Evolutionary conservation across 345 rosid species (phyloP).

Genomic region (Bruguiera sexangula): DNA sequence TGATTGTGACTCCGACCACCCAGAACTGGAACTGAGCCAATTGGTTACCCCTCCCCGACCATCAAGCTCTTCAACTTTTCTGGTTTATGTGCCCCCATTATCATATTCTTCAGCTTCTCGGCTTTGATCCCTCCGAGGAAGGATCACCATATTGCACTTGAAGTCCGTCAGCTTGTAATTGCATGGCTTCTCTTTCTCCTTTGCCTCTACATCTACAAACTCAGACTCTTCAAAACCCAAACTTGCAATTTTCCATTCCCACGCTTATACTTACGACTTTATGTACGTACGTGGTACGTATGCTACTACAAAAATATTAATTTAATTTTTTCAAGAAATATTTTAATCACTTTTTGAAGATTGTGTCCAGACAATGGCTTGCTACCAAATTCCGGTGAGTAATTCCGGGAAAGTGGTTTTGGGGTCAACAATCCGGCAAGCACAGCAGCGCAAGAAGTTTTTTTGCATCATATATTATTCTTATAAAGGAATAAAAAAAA

Average conservation of each 20-base stretch:
- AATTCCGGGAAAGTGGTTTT: too few species aligned
- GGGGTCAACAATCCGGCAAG: too few species aligned
- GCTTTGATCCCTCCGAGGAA: not conserved
- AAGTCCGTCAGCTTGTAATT: not conserved
- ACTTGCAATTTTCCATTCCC: conserved; percentile 4
- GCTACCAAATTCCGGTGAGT: too few species aligned
- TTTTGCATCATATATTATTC: too few species aligned
- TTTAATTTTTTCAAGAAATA: too few species aligned
- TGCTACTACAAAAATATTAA: too few species aligned
- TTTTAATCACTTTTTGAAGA: too few species aligned
- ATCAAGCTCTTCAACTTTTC: conserved; percentile 18
- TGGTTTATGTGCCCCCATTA: conserved; percentile 7
- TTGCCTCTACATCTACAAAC: not conserved
- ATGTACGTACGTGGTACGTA: too few species aligned
- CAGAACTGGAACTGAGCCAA: conserved; percentile 17
- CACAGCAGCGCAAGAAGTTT: too few species aligned
- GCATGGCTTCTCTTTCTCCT: not conserved
- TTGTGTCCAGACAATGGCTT: too few species aligned
- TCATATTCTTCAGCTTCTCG: conserved; percentile 14
- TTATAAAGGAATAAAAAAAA: too few species aligned
- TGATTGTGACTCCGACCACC: conserved; percentile 13
- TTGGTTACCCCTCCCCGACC: not conserved
- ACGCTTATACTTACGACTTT: not conserved
- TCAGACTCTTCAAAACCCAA: not conserved
- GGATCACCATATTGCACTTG: not conserved